Conservation (phyloP, 2,329 filamentous ascomycete genomes). For the Fusarium newnesense region DNA sequence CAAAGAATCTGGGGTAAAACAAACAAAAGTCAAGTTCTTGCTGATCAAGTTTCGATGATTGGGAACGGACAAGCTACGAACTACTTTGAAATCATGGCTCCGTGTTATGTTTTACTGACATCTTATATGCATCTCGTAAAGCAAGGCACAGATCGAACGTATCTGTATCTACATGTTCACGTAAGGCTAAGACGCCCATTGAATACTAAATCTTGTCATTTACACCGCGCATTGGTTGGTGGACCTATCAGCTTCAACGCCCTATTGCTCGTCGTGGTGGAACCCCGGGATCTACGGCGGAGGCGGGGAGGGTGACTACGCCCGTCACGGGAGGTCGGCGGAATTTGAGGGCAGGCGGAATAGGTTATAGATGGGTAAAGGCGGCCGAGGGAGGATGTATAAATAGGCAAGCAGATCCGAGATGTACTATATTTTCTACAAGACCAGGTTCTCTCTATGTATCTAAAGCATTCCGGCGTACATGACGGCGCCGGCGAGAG, state of each 20-base stretch:
- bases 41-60: conserved; percentile 4
- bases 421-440: background rate
- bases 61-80: background rate
- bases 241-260: conserved; percentile 37
- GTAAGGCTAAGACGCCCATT: conserved; percentile 29
- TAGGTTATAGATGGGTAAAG: conserved; percentile 30
- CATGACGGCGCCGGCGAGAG: conserved; percentile 45
- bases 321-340: conserved; percentile 32
- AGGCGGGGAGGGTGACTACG: conserved; percentile 19
- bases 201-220: conserved; percentile 35
- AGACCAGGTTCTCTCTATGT: background rate
- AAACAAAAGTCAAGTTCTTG: background rate
- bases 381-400: conserved; percentile 18
- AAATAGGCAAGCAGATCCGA: conserved; percentile 4
- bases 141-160: conserved; percentile 1
- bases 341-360: conserved; percentile 17
- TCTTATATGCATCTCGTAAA: conserved; percentile 21
- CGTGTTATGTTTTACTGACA: background rate
- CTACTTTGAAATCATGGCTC: background rate
- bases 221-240: conserved; percentile 23
- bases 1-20: conserved; percentile 18
- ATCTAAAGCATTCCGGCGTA: conserved; percentile 43
- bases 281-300: conserved; percentile 35
- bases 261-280: conserved; percentile 41
- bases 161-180: background rate